A percentile compares a stretch with the other conserved stretches of the same genome.
These are phyloP conservation scores for Yamadazyma diospyri DNA, from an alignment of 1,139 yeast genomes.

Conservation along the genomic window DNA sequence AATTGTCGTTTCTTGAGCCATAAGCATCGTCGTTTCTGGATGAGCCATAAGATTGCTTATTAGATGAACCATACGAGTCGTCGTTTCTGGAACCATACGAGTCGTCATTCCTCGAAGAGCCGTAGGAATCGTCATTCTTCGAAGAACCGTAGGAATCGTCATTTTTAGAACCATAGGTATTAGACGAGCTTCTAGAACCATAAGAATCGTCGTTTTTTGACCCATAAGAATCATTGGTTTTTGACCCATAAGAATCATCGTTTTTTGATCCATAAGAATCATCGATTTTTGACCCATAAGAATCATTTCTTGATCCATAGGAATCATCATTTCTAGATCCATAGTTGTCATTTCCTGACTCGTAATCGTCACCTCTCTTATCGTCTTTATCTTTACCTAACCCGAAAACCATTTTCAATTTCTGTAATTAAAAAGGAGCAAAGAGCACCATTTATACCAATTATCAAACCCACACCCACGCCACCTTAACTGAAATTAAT, in stretches of 20 bases:
- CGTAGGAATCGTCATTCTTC: conserved; percentile 13
- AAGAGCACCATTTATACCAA: neutral
- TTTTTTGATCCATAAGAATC: conserved; percentile 14
- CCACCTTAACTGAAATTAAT: no score
- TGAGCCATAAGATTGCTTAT: conserved; percentile 20
- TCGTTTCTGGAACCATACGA: conserved; percentile 14
- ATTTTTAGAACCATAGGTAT: conserved; percentile 16
- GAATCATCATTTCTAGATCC: conserved; percentile 14
- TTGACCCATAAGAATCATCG: conserved; percentile 15
- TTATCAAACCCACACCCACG: no score
- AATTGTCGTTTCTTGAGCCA: conserved; percentile 15
- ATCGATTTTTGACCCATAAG: conserved; percentile 13
- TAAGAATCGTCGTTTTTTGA: conserved; percentile 16
- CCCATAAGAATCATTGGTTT: conserved; percentile 14
- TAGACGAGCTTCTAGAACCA: conserved; percentile 20
- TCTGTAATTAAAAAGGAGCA: neutral
- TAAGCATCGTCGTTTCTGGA: conserved; percentile 11
- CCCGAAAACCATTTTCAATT: conserved; percentile 14
- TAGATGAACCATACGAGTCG: conserved; percentile 22
- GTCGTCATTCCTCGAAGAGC: conserved; percentile 12
- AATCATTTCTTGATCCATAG: conserved; percentile 18
- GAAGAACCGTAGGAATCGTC: conserved; percentile 21
- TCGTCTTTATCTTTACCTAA: conserved; percentile 12
- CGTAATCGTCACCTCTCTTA: conserved; percentile 12
- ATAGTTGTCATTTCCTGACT: conserved; percentile 14